phyloP scores from a whole-genome alignment of 495 filamentous ascomycete species.

The Hypoxylon cercidicola region DNA sequence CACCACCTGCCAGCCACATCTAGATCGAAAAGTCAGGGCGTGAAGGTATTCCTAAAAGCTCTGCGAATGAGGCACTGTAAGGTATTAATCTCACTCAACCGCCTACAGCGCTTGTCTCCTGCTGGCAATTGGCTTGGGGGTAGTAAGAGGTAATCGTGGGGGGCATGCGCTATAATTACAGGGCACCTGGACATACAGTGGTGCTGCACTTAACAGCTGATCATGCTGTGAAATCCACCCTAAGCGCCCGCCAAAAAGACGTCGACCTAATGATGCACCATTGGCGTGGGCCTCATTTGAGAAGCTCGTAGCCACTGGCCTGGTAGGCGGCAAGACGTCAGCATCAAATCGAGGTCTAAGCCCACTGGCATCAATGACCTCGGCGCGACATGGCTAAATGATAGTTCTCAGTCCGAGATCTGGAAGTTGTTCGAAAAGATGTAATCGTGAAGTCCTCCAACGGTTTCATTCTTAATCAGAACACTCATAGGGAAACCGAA shows the following conservation, averaged over 20 bases:
- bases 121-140: too few relatives aligned
- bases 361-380: constrained; percentile 51
- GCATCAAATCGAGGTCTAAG: constrained; percentile 32
- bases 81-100: too few relatives aligned
- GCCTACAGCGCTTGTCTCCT: too few relatives aligned
- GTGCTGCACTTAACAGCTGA: too few relatives aligned
- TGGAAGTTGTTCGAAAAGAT: constrained; percentile 48
- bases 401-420: constrained; percentile 56
- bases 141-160: too few relatives aligned
- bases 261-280: constrained; percentile 44
- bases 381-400: constrained; percentile 63
- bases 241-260: constrained; percentile 57
- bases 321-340: constrained; percentile 63
- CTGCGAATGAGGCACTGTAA: too few relatives aligned
- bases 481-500: constrained; percentile 10
- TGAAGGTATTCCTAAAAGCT: too few relatives aligned
- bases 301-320: constrained; percentile 59
- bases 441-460: constrained; percentile 31
- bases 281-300: constrained; percentile 53
- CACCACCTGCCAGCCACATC: too few relatives aligned
- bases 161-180: too few relatives aligned
- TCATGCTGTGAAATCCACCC: too few relatives aligned
- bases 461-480: background rate
- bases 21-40: too few relatives aligned
- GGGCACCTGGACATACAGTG: too few relatives aligned